phyloP scores from a whole-genome alignment of 2,329 filamentous ascomycete species.

The Penicillium sp. region DNA sequence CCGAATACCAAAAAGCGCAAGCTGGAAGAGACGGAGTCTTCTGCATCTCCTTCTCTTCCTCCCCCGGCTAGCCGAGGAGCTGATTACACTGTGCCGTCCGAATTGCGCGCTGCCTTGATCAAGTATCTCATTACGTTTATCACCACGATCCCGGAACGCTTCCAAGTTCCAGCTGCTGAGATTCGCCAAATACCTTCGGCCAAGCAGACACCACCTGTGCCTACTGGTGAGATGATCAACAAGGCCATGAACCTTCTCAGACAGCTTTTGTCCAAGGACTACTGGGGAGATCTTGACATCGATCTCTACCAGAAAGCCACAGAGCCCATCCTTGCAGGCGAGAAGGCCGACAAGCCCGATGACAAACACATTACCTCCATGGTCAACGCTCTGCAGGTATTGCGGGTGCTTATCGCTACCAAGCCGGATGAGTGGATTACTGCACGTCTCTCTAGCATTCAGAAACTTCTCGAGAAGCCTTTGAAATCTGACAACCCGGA shows the following conservation, averaged over 20 bases:
- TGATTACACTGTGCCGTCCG: slow-evolving; percentile 67
- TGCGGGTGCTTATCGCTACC: slow-evolving; percentile 83
- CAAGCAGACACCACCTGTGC: slow-evolving; percentile 51
- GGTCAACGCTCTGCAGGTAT: slow-evolving; percentile 88
- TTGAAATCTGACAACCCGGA: slow-evolving; percentile 86
- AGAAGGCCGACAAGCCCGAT: slow-evolving; percentile 78
- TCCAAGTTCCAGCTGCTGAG: slow-evolving; percentile 69
- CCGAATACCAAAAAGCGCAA: slow-evolving; percentile 74
- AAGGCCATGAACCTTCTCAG: slow-evolving; percentile 79
- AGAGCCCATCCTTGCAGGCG: slow-evolving; percentile 77
- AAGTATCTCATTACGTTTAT: slow-evolving; percentile 97
- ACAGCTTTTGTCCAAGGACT: slow-evolving; percentile 79
- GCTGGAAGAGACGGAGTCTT: slow-evolving; percentile 61
- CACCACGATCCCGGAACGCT: slow-evolving; percentile 82
- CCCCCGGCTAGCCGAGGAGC: slow-evolving; percentile 46
- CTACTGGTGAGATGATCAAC: slow-evolving; percentile 75
- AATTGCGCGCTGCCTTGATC: slow-evolving; percentile 74
- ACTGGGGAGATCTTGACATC: slow-evolving; percentile 89
- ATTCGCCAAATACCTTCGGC: slow-evolving; percentile 55
- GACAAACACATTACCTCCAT: slow-evolving; percentile 83
- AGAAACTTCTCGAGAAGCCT: slow-evolving; percentile 86
- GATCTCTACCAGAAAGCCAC: slow-evolving; percentile 90
- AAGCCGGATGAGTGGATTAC: slow-evolving; percentile 90
- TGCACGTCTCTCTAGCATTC: slow-evolving; percentile 70
- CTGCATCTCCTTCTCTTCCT: slow-evolving; percentile 52